Base-by-base conservation (phyloP, 1,139 yeast species). In the Scheffersomyces segobiensis region DNA sequence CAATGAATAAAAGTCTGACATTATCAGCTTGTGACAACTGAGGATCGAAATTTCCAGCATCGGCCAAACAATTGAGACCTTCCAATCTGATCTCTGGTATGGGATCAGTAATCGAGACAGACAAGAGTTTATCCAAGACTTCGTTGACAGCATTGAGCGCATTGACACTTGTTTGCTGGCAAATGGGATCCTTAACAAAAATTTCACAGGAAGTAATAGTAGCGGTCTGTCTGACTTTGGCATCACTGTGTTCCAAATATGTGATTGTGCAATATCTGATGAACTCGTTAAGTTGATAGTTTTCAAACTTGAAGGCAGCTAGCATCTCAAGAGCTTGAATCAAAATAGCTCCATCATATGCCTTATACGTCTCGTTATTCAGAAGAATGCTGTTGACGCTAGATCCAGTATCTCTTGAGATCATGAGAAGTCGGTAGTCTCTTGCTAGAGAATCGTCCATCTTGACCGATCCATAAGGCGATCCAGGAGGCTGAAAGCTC, bases 21-120 rank as follows among this genome's bases (percentile, higher is more conserved):
- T 93, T 93, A 62, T 90, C 97, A 0, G 97, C 97, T 71, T 95
- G 98, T 0, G 98, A 91, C 53, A 96, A 76, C 67, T 95, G 99
- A 0, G 97, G 92, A 67, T 95, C 98, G 68, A 95, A 89, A 59
- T 84, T 83, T 2, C 87, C 85, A 49, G 91, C 91, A 52, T 74
- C 71, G 6, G 75, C 78, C 53, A 96, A 77, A 53, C 95, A 83
- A 55, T 83, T 83, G 58, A 96, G 77, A 0, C 96, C 93, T 60
- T 91, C 93, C 17, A 89, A 76, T 57, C 99, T 79, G 52, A 93
- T 91, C 57, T 92, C 97, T 0, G 92, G 87, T 17, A 84, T 82
- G 0, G 97, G 92, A 66, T 96, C 99, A 0, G 98, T 91, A n/a
- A 95, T 89, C 2, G 97, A 92, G 5, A 92, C 83, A 0, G 97